Conservation (phyloP, 2,329 filamentous ascomycete genomes). For the Pseudogymnoascus pannorum region DNA sequence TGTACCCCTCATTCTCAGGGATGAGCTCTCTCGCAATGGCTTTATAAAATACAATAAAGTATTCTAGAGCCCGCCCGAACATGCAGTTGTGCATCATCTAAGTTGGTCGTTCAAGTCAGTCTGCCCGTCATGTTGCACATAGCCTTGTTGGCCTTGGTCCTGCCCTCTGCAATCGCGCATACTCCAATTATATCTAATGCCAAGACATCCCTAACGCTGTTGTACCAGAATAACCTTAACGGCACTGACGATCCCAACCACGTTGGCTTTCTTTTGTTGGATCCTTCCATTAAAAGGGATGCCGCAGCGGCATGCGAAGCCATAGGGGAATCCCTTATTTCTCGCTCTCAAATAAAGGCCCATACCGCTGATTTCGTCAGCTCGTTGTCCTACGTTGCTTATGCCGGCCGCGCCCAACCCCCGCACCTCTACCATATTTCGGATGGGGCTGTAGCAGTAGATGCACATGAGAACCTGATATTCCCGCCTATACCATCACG, state of each 20-base stretch:
- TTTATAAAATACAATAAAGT: neutral
- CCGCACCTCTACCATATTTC: slow-evolving; percentile 37
- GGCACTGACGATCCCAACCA: slow-evolving; percentile 45
- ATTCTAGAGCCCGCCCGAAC: neutral
- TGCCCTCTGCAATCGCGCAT: slow-evolving; percentile 4
- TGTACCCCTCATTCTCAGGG: neutral
- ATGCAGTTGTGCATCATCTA: neutral
- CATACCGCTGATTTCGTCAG: slow-evolving; percentile 39
- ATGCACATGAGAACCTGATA: slow-evolving; percentile 27
- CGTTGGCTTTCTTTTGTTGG: slow-evolving; percentile 43
- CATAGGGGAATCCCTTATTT: slow-evolving; percentile 41
- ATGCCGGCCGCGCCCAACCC: slow-evolving; percentile 31
- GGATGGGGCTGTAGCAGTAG: slow-evolving; percentile 33
- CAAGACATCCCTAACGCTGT: slow-evolving; percentile 39
- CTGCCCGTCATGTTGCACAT: neutral
- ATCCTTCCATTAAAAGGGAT: slow-evolving; percentile 32
- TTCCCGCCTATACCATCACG: slow-evolving; percentile 26
- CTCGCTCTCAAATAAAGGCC: slow-evolving; percentile 33
- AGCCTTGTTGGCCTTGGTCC: neutral
- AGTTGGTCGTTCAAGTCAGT: neutral
- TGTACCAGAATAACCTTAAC: slow-evolving; percentile 50
- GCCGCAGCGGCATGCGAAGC: slow-evolving; percentile 38
- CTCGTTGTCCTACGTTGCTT: slow-evolving; percentile 39
- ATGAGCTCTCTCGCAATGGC: neutral
- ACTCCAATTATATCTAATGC: slow-evolving; percentile 24